phyloP scores from a whole-genome alignment of 2,329 filamentous ascomycete genomes.

The Paecilomyces sp. region DNA sequence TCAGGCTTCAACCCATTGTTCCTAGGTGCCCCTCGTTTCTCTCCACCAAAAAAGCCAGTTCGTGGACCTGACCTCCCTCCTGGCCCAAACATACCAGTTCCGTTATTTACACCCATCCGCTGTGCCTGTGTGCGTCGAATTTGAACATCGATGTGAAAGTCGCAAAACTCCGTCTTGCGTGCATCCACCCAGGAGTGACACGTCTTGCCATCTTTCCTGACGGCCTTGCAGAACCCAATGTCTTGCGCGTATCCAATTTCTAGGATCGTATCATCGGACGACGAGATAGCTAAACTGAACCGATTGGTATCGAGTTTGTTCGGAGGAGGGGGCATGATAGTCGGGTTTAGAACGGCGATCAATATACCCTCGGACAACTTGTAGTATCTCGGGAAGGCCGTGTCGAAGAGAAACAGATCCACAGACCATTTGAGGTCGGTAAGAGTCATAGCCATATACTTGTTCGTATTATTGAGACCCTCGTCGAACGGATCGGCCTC shows the following conservation, averaged over 20 bases:
- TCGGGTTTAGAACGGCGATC: conserved; percentile 85
- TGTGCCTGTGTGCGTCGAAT: conserved; percentile 62
- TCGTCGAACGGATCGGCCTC: conserved; percentile 42
- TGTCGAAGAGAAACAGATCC: conserved; percentile 85
- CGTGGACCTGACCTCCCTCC: conserved; percentile 33
- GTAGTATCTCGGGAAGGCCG: conserved; percentile 88
- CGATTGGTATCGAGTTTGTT: conserved; percentile 69
- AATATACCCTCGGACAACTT: conserved; percentile 88
- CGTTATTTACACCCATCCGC: conserved; percentile 73
- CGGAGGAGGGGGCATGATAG: conserved; percentile 77
- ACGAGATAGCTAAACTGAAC: conserved; percentile 80
- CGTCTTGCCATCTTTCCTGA: conserved; percentile 73
- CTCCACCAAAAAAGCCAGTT: conserved; percentile 31
- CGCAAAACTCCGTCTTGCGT: conserved; percentile 82
- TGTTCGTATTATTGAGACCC: conserved; percentile 55
- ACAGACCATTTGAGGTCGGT: conserved; percentile 86
- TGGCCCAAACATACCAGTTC: conserved; percentile 45
- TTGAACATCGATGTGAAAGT: conserved; percentile 81
- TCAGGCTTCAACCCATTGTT: conserved; percentile 25
- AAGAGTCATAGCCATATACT: conserved; percentile 88
- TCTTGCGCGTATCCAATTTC: conserved; percentile 82
- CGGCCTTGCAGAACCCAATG: conserved; percentile 77
- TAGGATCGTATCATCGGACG: conserved; percentile 79
- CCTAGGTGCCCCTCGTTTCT: conserved; percentile 9
- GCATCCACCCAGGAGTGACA: conserved; percentile 84